Evolutionary conservation across 768 basidiomycete species (phyloP).

Genomic region (Boletus eberwhitei): DNA sequence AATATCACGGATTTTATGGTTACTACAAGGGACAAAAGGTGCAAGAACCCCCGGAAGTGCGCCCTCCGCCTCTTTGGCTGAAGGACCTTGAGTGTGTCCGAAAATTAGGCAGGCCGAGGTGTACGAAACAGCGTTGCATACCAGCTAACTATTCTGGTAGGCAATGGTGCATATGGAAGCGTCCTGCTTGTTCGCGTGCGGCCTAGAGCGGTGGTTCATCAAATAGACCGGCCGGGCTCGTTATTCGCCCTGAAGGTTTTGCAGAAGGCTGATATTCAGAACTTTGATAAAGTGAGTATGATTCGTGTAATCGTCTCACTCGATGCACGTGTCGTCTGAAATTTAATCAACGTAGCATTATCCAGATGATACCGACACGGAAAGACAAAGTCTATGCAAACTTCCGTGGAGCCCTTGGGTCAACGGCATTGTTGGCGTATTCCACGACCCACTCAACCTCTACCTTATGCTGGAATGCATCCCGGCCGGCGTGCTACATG

Average conservation of each 20-base stretch:
- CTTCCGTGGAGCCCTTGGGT: constrained; percentile 57
- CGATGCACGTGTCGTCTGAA: not conserved
- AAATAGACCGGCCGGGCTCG: constrained; percentile 34
- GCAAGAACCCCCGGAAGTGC: constrained; percentile 32
- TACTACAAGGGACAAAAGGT: constrained; percentile 13
- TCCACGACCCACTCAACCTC: constrained; percentile 45
- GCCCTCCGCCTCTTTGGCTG: constrained; percentile 36
- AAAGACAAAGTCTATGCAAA: constrained; percentile 38
- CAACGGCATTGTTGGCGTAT: constrained; percentile 42
- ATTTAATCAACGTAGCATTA: constrained; percentile 17
- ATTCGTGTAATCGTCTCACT: not conserved
- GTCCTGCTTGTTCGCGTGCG: constrained; percentile 42
- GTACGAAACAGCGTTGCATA: not conserved
- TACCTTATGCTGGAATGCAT: constrained; percentile 53
- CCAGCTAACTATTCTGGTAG: constrained; percentile 24
- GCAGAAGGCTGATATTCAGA: constrained; percentile 34
- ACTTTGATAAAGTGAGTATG: constrained; percentile 29
- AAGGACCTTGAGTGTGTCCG: constrained; percentile 42
- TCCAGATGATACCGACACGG: constrained; percentile 35
- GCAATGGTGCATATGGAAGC: constrained; percentile 39
- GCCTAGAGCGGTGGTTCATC: constrained; percentile 26
- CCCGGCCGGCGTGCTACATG: constrained; percentile 42
- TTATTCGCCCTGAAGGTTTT: constrained; percentile 48
- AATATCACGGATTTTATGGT: constrained; percentile 6
- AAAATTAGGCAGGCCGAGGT: constrained; percentile 34